Evolutionary conservation across 2,329 filamentous ascomycete genomes (phyloP), one percentile per base, ranked within the genome.

Genomic region (Hymenoscyphus albidus): DNA sequence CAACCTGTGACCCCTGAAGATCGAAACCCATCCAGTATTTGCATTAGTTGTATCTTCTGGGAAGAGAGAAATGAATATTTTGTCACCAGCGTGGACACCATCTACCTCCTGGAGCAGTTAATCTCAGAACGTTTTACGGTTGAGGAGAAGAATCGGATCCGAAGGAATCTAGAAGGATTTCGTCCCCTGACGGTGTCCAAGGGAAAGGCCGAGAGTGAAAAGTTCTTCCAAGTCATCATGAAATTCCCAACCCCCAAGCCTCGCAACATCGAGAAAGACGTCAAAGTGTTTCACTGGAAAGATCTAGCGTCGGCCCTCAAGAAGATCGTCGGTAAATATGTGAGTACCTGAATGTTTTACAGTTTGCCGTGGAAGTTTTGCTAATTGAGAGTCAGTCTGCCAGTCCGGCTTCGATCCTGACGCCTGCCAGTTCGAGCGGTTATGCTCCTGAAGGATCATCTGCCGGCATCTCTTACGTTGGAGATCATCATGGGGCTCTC

Each of bases 191-290:
- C 95, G 0, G 93, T 99, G 18, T 97, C 93, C 71, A 99, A 99
- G 78, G 88, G 88, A 64, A 97, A 96, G 78, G 75, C 88, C 0
- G 94, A 98, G 65, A 97, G 91, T 75, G 94, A 98, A 76, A 92
- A 96, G 63, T 98, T 98, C 78, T 98, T 98, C 87, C 97, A 97
- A 80, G 85, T 97, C 72, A 98, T 99, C 79, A 99, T 99, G 95
- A 92, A 88, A 1, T 98, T 98, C 75, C 92, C 93, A 13, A 91
- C 90, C 66, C 95, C 95, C 1, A 98, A 98, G 78, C 95, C 95
- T 18, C 85, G 95, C 68, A 97, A 98, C 75, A 99, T 99, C 69
- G 95, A 98, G 81, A 99, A 99, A 80, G 94, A 98, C 74, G 93
- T 99, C 75, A 99, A 99, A 80, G 95, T 98, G 13, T 99, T 98